Percentiles rank a stretch among this genome's conserved stretches.
Conservation (phyloP, 805 yeast genomes). For the Starmerella davenportii region DNA sequence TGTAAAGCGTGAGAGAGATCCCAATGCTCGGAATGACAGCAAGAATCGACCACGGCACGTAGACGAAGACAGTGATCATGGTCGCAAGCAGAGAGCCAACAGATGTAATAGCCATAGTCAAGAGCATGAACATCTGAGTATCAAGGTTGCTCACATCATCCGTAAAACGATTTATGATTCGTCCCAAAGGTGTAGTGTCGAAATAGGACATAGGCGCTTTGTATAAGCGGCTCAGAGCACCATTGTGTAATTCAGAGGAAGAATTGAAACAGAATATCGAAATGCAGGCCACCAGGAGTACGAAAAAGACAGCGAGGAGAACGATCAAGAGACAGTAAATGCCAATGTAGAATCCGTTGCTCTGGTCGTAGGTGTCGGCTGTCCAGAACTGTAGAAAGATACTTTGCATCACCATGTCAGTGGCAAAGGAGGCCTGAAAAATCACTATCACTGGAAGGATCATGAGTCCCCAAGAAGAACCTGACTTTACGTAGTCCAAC, state of each 20-base stretch:
- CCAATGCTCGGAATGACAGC: conserved; percentile 39
- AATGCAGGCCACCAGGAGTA: conserved; percentile 15
- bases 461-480: conserved; percentile 22
- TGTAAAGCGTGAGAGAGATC: conserved; percentile 29
- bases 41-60: conserved; percentile 55
- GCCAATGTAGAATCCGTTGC: conserved; percentile 52
- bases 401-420: conserved; percentile 24
- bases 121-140: conserved; percentile 55
- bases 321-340: conserved; percentile 34
- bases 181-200: conserved; percentile 77
- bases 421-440: conserved; percentile 28
- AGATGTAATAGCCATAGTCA: conserved; percentile 42
- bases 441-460: conserved; percentile 9
- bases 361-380: conserved; percentile 31
- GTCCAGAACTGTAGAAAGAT: conserved; percentile 61
- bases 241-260: conserved; percentile 39
- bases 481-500: conserved; percentile 33
- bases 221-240: conserved; percentile 41
- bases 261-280: conserved; percentile 34
- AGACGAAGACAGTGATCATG: conserved; percentile 45
- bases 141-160: conserved; percentile 75
- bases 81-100: conserved; percentile 43
- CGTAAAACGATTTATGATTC: conserved; percentile 70
- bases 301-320: conserved; percentile 32
- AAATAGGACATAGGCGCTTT: conserved; percentile 68